Conservation (phyloP, 495 filamentous ascomycete species). For the Choiromyces venosus region DNA sequence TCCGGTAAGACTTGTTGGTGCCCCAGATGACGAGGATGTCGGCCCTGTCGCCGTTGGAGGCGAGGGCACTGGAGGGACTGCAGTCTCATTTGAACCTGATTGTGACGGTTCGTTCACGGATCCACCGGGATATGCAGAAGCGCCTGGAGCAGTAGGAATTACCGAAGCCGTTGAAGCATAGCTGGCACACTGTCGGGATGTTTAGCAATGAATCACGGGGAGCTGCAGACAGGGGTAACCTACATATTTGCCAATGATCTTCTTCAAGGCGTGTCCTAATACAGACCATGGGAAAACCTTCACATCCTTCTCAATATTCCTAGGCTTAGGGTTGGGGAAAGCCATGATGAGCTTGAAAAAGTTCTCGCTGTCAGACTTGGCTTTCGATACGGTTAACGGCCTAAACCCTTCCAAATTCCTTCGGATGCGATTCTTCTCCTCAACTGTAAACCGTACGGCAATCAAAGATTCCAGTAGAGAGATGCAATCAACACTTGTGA, state of each 20-base stretch:
- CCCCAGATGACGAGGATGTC: constrained; percentile 26
- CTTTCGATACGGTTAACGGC: constrained; percentile 85
- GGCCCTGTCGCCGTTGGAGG: constrained; percentile 26
- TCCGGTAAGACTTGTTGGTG: constrained; percentile 21
- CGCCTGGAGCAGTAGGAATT: constrained; percentile 35
- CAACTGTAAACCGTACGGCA: constrained; percentile 74
- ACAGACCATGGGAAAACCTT: constrained; percentile 97
- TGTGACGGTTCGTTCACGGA: constrained; percentile 14
- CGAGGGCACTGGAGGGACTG: constrained; percentile 25
- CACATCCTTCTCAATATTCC: constrained; percentile 97
- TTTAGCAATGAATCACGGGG: background rate
- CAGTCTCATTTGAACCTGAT: constrained; percentile 13
- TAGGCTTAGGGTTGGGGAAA: constrained; percentile 88
- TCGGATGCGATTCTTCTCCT: constrained; percentile 96
- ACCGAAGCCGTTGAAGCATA: constrained; percentile 42
- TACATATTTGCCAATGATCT: constrained; percentile 98
- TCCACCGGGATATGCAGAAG: constrained; percentile 32
- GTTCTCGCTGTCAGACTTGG: constrained; percentile 81
- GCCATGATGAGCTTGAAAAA: constrained; percentile 99
- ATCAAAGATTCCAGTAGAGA: constrained; percentile 83
- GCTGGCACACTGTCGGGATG: constrained; percentile 38
- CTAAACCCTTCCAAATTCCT: constrained; percentile 89
- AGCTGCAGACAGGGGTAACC: constrained; percentile 43
- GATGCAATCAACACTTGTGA: constrained; percentile 96
- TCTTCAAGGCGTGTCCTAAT: constrained; percentile 74